Evolutionary conservation across 2,329 filamentous ascomycete genomes (phyloP).

Genomic region (Aspergillus tamarii): DNA sequence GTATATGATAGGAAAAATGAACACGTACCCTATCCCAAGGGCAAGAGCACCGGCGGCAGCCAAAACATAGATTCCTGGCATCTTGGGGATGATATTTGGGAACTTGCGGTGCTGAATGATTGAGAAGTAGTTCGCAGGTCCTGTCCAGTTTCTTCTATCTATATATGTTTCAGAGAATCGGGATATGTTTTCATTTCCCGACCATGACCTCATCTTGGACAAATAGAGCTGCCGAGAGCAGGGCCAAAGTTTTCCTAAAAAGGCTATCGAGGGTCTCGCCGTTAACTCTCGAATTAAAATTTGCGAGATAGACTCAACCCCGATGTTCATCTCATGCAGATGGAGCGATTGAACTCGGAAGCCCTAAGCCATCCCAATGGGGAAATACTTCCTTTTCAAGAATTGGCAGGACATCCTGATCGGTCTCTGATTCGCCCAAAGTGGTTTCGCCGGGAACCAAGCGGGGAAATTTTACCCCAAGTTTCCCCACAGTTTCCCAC

Average conservation of each 20-base stretch:
- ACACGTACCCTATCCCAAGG: not conserved
- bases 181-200: not conserved
- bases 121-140: not conserved
- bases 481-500: not conserved
- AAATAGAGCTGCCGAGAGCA: not conserved
- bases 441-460: not conserved
- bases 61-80: not conserved
- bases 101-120: not conserved
- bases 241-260: not conserved
- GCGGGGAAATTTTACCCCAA: not conserved
- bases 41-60: not conserved
- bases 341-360: not conserved
- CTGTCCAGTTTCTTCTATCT: not conserved
- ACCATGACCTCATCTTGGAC: not conserved
- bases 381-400: not conserved
- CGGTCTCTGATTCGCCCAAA: no score
- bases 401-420: no score
- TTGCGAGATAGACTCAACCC: not conserved
- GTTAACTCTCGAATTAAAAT: not conserved
- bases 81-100: not conserved
- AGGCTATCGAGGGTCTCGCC: not conserved
- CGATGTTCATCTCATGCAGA: not conserved
- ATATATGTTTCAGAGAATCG: not conserved
- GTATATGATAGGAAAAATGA: slow-evolving; percentile 37
- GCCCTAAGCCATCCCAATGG: not conserved